Evolutionary conservation across 2,329 filamentous ascomycete genomes (phyloP).

Genomic region (Phoma sp.): DNA sequence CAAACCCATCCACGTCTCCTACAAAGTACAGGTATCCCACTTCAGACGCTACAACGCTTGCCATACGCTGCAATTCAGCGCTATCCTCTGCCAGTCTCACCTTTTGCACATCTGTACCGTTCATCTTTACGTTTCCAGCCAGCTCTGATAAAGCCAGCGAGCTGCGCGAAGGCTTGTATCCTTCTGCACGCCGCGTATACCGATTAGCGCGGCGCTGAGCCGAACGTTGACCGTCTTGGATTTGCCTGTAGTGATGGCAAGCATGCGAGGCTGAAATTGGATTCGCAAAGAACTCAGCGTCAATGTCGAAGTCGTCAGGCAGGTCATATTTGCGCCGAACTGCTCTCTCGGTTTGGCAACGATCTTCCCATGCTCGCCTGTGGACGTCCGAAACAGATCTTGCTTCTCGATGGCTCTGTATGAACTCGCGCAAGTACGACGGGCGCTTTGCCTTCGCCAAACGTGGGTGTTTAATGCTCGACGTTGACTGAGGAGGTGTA

Average conservation of each 20-base stretch:
- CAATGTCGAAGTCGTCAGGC: conserved; percentile 16
- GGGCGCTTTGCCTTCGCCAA: conserved; percentile 4
- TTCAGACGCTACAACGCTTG: conserved; percentile 24
- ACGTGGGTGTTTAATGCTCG: background rate
- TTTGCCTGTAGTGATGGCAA: conserved; percentile 1
- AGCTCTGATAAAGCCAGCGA: conserved; percentile 28
- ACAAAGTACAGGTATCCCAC: conserved; percentile 41
- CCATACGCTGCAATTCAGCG: conserved; percentile 16
- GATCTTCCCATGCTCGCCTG: conserved; percentile 18
- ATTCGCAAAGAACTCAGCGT: conserved; percentile 26
- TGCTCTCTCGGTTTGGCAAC: conserved; percentile 25
- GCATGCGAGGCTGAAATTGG: conserved; percentile 25
- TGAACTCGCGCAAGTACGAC: conserved; percentile 18
- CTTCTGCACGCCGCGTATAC: conserved; percentile 19
- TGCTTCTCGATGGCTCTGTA: conserved; percentile 15
- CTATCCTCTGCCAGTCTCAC: conserved; percentile 20
- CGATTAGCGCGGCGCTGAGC: conserved; percentile 7
- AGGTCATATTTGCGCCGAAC: conserved; percentile 33
- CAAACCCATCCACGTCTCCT: conserved; percentile 16
- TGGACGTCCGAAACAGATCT: conserved; percentile 5
- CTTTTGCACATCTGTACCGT: conserved; percentile 13
- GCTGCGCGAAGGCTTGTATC: conserved; percentile 28
- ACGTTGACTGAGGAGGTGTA: conserved; percentile 1
- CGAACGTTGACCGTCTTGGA: background rate
- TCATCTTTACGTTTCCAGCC: conserved; percentile 24